Base-by-base conservation (phyloP, 352 stramenopile genomes). In the Phytopythium boreale region DNA sequence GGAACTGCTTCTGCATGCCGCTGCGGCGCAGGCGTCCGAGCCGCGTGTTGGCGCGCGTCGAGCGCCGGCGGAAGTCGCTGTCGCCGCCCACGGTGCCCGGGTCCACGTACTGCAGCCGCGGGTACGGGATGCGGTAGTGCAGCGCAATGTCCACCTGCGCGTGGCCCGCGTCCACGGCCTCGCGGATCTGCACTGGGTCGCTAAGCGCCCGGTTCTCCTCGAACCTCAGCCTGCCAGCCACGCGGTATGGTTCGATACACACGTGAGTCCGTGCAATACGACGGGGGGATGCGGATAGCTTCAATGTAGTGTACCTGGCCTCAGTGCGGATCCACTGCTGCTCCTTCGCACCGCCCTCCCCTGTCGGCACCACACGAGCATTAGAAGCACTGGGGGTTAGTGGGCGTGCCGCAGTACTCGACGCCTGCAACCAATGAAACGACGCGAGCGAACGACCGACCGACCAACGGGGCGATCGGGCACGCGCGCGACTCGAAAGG, bases 61-160 rank as follows among this genome's bases (percentile, higher is more conserved):
- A 91, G 12, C 71, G 69, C 10, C 87, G 82, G 31, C 64, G 79
- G 34, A 95, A 92, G 36, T 93, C 69, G 43, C 61, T 80, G 43
- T 95, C 87, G 15, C 87, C 87, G 46, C 84, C 87, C 56, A 93
- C 76, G 0, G 87, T 95, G 49, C 83, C 82, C 4, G 82, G 84
- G 22, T 95, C 87, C 57, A 87, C 83, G 68, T 95, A 89, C 29
- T 92, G 63, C 29, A 84, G 87, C 8, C 87, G 76, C 47, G 87
- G 87, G 47, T 93, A 95, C 56, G 84, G 87, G 63, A 91, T 95
- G 59, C 91, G 87, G 71, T 93, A 93, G 70, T 93, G 84, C 46
- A 95, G 57, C 29, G 84, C 87, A 26, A 93, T 62, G 59, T 95
- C 87, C 56, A 95, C 77, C 47, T 93, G 79, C 55, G 89, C 80